Percentiles rank a stretch among this genome's conserved stretches.
Conservation (phyloP, 179 eudicot genomes). For the Silene noctiflora region DNA sequence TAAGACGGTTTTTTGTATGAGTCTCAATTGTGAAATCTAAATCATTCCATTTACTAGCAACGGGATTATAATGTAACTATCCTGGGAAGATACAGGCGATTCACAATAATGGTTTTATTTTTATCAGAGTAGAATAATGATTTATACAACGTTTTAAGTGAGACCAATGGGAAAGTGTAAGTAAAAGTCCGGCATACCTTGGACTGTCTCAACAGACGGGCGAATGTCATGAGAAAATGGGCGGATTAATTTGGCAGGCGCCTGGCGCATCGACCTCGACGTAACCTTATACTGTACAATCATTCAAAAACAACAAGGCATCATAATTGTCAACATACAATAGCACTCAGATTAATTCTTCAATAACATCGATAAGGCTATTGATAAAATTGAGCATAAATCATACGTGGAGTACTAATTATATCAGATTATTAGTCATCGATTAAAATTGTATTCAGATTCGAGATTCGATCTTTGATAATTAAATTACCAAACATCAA, state of each 20-base stretch:
- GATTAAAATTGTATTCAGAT: not conserved
- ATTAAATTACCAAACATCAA: not conserved
- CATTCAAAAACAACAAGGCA: not conserved
- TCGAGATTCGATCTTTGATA: not conserved
- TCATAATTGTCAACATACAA: not conserved
- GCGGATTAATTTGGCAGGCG: slow-evolving; percentile 41
- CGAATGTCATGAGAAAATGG: slow-evolving; percentile 47
- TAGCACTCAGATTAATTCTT: not conserved
- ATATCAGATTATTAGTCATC: not conserved
- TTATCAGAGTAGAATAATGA: no score
- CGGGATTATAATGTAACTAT: not conserved
- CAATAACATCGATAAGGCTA: not conserved
- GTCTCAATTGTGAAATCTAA: not conserved
- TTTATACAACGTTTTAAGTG: not conserved
- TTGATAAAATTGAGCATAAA: not conserved
- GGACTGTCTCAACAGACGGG: slow-evolving; percentile 32
- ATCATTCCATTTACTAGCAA: not conserved
- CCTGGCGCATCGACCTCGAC: slow-evolving; percentile 40
- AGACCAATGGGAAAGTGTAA: not conserved
- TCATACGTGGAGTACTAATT: not conserved
- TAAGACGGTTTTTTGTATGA: not conserved
- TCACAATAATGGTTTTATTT: no score
- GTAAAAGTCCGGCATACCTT: slow-evolving; percentile 33
- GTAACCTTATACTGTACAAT: slow-evolving; percentile 45
- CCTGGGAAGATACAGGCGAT: no score